Evolutionary conservation across 257 asterid species (phyloP), one percentile per base, ranked within the genome.

Genomic region (Nicotiana benthamiana): DNA sequence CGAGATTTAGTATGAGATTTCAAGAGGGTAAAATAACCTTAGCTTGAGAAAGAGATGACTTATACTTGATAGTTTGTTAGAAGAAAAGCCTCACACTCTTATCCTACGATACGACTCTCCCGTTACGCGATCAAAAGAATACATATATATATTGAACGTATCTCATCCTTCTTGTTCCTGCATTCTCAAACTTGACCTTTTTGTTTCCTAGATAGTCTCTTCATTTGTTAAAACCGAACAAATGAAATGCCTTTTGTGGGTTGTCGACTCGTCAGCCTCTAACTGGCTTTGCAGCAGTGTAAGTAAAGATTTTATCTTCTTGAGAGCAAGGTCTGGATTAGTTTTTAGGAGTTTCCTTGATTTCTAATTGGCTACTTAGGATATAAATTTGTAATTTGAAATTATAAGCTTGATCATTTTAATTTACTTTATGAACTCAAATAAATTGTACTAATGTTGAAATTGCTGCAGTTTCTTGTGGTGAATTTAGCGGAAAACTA

Each of bases 401-500:
- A 20, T 40, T 20, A 17, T 43, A 68, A 40, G 34, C 75, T 68
- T 40, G 77, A 34, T 40, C 34, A 2, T 40, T 68, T 68, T 20
- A 9, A 9, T 32, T 53, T 75, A 79, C 70, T 32, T 62, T 26
- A 30, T 65, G 84, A 30, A 24, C 6, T 43, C 16, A 24, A 24
- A 34, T 20, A 36, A 5, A 70, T 22, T 57, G 54, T 63, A 68
- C 27, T 48, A 62, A 79, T 52, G 75, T 77, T 76, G 34, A 80
- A 53, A 34, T 63, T 64, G 54, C 64, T 85, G 82, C 92, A 93
- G 97, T 93, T 85, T 87, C 91, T 68, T 87, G 88, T 86, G 97
- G 97, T 43, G 97, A 90, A 84, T 93, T 86, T 86, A 66, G 51
- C 80, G 96, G 88, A 48, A 87, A 80, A 64, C 75, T 86, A 83